Conservation (phyloP, 2,329 filamentous ascomycete genomes). For the Microcyclosporella mali region DNA sequence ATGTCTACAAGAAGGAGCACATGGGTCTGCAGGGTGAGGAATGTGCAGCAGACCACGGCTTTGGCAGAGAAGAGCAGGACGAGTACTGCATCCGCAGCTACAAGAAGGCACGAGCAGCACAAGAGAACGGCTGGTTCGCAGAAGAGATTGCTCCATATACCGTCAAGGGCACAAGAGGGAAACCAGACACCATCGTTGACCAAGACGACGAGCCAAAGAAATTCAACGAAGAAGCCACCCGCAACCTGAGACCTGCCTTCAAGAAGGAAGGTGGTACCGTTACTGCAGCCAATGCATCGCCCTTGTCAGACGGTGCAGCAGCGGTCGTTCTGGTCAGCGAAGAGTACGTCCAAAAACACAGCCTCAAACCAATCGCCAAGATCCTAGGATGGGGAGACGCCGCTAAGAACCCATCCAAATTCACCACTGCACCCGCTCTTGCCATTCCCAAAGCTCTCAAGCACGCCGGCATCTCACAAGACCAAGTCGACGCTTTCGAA, state of each 20-base stretch:
- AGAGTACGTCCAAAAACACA: conserved; percentile 85
- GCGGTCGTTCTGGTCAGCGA: conserved; percentile 92
- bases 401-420: conserved; percentile 83
- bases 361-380: conserved; percentile 86
- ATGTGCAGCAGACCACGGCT: conserved; percentile 74
- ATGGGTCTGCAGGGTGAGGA: conserved; percentile 94
- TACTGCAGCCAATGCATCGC: conserved; percentile 92
- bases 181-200: conserved; percentile 67
- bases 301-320: conserved; percentile 89
- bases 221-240: conserved; percentile 50
- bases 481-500: conserved; percentile 86
- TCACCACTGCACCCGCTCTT: conserved; percentile 87
- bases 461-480: conserved; percentile 76
- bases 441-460: conserved; percentile 96
- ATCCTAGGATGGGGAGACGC: conserved; percentile 97
- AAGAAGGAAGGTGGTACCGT: conserved; percentile 74
- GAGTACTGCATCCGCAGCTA: conserved; percentile 94
- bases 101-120: conserved; percentile 83
- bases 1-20: conserved; percentile 92
- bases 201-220: conserved; percentile 96
- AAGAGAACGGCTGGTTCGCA: conserved; percentile 72
- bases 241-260: conserved; percentile 62
- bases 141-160: conserved; percentile 85
- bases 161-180: conserved; percentile 81
- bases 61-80: conserved; percentile 82